A percentile compares a stretch with the other conserved stretches of the same genome.
Evolutionary conservation across 169 alveolate genomes (phyloP).

Genomic region (Babesia ovis): DNA sequence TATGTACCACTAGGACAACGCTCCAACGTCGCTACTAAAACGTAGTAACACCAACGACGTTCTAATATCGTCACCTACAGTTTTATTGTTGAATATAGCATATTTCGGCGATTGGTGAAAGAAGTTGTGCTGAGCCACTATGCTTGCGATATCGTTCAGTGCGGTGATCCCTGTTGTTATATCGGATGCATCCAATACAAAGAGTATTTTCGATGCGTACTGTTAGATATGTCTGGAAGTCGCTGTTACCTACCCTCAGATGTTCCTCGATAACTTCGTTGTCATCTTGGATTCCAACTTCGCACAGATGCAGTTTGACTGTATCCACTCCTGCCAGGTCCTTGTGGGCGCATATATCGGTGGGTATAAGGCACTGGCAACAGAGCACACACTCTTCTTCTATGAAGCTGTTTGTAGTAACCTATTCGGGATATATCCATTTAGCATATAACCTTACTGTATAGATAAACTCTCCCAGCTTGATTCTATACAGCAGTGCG

Average conservation of each 20-base stretch:
- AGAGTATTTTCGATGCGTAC: conserved; percentile 12
- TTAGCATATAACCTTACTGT: conserved; percentile 24
- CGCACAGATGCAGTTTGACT: conserved; percentile 18
- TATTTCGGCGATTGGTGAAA: conserved; percentile 56
- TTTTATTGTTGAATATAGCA: conserved; percentile 54
- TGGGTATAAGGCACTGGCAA: conserved; percentile 33
- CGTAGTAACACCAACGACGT: background rate
- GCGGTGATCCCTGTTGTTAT: background rate
- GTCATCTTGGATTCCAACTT: conserved; percentile 25
- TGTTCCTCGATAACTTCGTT: conserved; percentile 22
- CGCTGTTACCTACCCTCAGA: conserved; percentile 3
- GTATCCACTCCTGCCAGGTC: conserved; percentile 2
- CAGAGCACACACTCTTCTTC: conserved; percentile 52
- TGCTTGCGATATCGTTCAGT: conserved; percentile 6
- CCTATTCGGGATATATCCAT: background rate
- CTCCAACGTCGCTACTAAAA: too few species aligned
- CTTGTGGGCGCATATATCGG: conserved; percentile 11
- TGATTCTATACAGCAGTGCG: conserved; percentile 61
- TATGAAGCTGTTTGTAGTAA: conserved; percentile 43
- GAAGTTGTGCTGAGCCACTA: conserved; percentile 58
- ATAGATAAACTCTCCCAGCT: conserved; percentile 54
- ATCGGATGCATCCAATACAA: conserved; percentile 10
- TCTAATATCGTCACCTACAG: conserved; percentile 10
- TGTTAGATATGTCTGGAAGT: background rate
- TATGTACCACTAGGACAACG: too few species aligned